These are phyloP conservation scores for Pisolithus albus DNA, from an alignment of 768 basidiomycete species.

Conservation along the genomic window DNA sequence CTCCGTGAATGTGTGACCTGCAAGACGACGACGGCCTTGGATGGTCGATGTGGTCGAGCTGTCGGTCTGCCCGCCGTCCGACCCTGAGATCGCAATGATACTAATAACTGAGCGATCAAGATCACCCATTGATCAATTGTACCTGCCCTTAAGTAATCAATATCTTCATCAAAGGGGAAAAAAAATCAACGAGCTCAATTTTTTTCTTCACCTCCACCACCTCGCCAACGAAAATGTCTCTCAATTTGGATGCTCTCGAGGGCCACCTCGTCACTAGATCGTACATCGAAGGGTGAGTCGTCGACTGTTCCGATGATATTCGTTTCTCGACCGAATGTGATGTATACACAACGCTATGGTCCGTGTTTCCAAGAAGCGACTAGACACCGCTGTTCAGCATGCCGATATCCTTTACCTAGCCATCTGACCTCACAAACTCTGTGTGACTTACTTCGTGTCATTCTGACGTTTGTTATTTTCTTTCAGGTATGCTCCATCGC, in stretches of 20 bases:
- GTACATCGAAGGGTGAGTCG: constrained; percentile 85
- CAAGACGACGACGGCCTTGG: too few relatives aligned
- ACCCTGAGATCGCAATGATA: too few relatives aligned
- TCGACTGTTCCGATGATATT: constrained; percentile 3
- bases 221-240: constrained; percentile 45
- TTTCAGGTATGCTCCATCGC: constrained; percentile 79
- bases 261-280: constrained; percentile 80
- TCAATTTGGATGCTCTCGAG: constrained; percentile 69
- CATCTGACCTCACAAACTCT: constrained; percentile 47
- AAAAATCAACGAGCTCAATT: constrained; percentile 11
- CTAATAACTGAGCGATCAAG: background rate
- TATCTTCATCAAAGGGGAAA: background rate
- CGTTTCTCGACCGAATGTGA: constrained; percentile 34
- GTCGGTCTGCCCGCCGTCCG: too few relatives aligned
- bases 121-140: background rate
- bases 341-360: constrained; percentile 76
- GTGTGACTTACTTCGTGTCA: background rate
- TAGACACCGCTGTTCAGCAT: constrained; percentile 82
- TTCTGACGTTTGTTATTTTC: constrained; percentile 9
- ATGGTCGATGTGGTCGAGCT: too few relatives aligned
- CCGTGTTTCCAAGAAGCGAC: constrained; percentile 95
- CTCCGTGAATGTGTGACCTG: too few relatives aligned
- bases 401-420: constrained; percentile 70
- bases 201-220: constrained; percentile 19
- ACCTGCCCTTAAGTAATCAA: background rate